Base-by-base conservation (phyloP, 495 filamentous ascomycete genomes). In the Hypoxylon intermedium region DNA sequence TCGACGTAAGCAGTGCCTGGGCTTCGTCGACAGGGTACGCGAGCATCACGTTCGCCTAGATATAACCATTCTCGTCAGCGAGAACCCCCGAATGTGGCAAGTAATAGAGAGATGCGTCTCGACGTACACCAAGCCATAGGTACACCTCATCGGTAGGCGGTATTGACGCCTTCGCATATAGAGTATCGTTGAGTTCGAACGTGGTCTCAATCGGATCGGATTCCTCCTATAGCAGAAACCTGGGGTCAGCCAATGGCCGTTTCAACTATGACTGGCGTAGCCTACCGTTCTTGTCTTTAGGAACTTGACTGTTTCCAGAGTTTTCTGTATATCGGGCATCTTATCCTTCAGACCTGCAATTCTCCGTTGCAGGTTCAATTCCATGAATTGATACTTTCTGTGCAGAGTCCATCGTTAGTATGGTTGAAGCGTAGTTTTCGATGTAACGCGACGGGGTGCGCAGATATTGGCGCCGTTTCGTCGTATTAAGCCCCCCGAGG, bases 341-440 rank as follows among this genome's bases (percentile, higher is more conserved):
- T 97, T 98, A 63, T 97, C 94, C 71, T 86, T 89, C 38, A 98
- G 77, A 12, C 92, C 91, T 9, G 80, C 81, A n/a, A 87, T 87
- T 41, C 94, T 85, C 43, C 89, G 81, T 67, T 93, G 87, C 20
- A 90, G 90, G 77, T 97, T 98, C 65, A 88, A 81, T 79, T 98
- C 92, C 94, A 98, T 98, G 77, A 97, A 98, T 74, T 98, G 95
- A 78, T 98, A 98, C 81, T 98, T 98, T 50, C 89, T 93, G 37
- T 24, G 34, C 12, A 28, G 24, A 43, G 28, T 54, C 63, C 12
- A 60, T 58, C 43, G 30, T 46, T n/a, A 46, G 37, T 43, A 53
- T 23, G n/a, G n/a, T n/a, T n/a, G n/a, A n/a, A n/a, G n/a, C n/a
- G n/a, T n/a, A n/a, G n/a, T n/a, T n/a, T n/a, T n/a, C n/a, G n/a